phyloP scores from a whole-genome alignment of 345 rosid species.

The Punica granatum region DNA sequence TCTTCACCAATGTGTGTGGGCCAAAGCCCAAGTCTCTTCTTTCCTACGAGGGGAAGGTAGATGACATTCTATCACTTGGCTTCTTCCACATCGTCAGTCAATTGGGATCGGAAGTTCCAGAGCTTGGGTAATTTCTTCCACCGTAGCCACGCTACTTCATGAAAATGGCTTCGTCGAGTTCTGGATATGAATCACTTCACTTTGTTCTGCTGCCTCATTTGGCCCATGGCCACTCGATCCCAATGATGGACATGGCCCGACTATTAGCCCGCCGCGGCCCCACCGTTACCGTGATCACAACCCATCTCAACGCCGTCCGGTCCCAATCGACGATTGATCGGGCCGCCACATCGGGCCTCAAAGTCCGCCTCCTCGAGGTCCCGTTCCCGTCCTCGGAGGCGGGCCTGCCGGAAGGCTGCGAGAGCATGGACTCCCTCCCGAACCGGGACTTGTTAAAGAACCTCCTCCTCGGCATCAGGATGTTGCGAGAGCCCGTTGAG shows the following conservation, averaged over 20 bases:
- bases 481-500: slow-evolving; percentile 19
- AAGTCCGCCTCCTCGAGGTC: slow-evolving; percentile 14
- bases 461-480: slow-evolving; percentile 12
- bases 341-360: slow-evolving; percentile 14
- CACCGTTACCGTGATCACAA: slow-evolving; percentile 31
- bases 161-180: neutral
- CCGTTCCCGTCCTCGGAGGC: slow-evolving; percentile 20
- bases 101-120: too few relatives aligned
- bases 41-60: too few relatives aligned
- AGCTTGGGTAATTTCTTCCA: too few relatives aligned
- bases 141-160: too few relatives aligned
- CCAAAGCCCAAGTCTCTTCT: too few relatives aligned
- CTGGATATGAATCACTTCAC: slow-evolving; percentile 17
- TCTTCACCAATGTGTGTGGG: too few relatives aligned
- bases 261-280: slow-evolving; percentile 31
- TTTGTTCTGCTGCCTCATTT: slow-evolving; percentile 39
- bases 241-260: slow-evolving; percentile 37
- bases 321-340: slow-evolving; percentile 3
- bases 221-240: slow-evolving; percentile 47
- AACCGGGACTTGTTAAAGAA: neutral
- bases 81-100: too few relatives aligned
- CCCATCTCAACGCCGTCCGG: slow-evolving; percentile 23
- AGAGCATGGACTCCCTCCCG: slow-evolving; percentile 31
- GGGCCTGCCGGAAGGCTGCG: slow-evolving; percentile 30
- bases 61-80: too few relatives aligned